Conservation (phyloP, 148 eudicot species). For the Camellia sinensis region DNA sequence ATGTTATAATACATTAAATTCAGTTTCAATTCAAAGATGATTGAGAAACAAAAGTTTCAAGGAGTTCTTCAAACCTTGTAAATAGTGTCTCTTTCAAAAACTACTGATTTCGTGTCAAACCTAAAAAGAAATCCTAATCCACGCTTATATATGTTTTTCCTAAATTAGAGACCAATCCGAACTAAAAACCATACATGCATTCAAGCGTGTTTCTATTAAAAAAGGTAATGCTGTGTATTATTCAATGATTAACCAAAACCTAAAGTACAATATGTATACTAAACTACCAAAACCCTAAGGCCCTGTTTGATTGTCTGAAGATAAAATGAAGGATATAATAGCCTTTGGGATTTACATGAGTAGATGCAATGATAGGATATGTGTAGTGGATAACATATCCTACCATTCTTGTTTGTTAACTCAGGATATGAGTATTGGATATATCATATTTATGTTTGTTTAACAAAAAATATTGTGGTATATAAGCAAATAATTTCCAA, state of each 20-base stretch:
- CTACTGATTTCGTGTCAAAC: not conserved
- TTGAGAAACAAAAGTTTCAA: not conserved
- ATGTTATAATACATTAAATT: not conserved
- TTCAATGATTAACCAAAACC: not conserved
- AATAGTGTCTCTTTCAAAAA: not conserved
- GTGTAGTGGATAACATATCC: too few species aligned
- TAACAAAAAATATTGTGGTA: too few species aligned
- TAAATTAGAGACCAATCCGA: not conserved
- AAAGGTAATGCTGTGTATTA: not conserved
- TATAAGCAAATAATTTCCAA: too few species aligned
- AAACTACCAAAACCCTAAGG: not conserved
- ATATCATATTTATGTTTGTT: too few species aligned
- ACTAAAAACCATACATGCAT: not conserved
- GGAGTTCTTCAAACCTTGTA: not conserved
- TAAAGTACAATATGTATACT: not conserved
- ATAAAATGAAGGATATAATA: not conserved
- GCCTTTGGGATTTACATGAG: not conserved
- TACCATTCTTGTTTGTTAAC: too few species aligned
- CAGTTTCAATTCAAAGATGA: not conserved
- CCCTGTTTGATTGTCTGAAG: not conserved
- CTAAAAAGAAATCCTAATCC: not conserved
- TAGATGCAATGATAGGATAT: too few species aligned
- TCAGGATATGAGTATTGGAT: too few species aligned
- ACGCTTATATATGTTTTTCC: not conserved
- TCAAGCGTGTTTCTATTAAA: not conserved